These are phyloP conservation scores for Globisporangium abappressorium DNA, from an alignment of 352 stramenopile genomes.

Conservation along the genomic window DNA sequence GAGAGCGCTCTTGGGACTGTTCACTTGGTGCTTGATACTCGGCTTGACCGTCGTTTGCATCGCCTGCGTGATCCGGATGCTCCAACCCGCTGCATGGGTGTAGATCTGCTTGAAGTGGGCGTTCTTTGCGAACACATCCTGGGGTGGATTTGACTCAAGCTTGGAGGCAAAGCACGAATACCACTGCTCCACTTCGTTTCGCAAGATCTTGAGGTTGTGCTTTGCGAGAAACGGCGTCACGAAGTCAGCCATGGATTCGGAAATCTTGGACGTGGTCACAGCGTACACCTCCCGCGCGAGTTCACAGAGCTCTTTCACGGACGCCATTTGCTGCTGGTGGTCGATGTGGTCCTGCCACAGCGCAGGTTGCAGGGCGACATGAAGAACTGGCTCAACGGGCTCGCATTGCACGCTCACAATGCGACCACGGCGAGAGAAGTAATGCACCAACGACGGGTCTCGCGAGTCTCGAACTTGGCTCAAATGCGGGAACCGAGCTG, in stretches of 20 bases:
- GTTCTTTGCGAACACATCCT: constrained; percentile 80
- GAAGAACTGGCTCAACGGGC: constrained; percentile 74
- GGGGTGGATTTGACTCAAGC: constrained; percentile 63
- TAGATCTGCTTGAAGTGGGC: constrained; percentile 82
- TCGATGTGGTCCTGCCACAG: constrained; percentile 84
- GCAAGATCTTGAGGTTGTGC: constrained; percentile 67
- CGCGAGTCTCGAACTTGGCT: constrained; percentile 48
- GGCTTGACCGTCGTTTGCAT: constrained; percentile 81
- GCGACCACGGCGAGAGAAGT: constrained; percentile 69
- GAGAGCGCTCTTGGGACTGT: constrained; percentile 70
- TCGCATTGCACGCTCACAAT: constrained; percentile 80
- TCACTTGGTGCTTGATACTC: constrained; percentile 54
- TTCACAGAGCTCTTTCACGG: constrained; percentile 72
- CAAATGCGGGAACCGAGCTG: constrained; percentile 64
- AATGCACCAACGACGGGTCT: constrained; percentile 68
- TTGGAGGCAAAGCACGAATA: constrained; percentile 78
- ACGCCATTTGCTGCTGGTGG: constrained; percentile 53
- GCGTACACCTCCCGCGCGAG: constrained; percentile 71
- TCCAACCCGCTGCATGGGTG: constrained; percentile 72
- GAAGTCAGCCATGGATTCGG: constrained; percentile 71
- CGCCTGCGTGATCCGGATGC: constrained; percentile 68
- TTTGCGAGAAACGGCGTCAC: constrained; percentile 67
- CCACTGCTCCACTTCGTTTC: constrained; percentile 83
- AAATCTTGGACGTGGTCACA: constrained; percentile 74
- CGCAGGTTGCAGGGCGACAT: constrained; percentile 77